A percentile compares a stretch with the other conserved stretches of the same genome.
phyloP scores from a whole-genome alignment of 257 asterid species.

The Anisodus acutangulus region DNA sequence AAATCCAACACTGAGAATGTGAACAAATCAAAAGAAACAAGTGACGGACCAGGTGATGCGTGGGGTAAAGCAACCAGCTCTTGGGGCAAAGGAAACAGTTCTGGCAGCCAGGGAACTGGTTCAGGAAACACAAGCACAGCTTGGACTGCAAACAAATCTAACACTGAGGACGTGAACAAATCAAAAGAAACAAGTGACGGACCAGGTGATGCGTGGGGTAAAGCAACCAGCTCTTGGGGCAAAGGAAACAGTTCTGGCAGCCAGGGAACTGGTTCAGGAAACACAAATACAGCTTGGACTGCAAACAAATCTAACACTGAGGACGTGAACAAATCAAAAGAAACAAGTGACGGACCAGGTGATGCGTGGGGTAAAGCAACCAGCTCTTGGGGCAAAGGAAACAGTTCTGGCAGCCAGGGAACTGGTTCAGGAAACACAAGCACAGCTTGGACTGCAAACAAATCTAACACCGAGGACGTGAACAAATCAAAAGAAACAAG shows the following conservation, averaged over 20 bases:
- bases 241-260: constrained; percentile 41
- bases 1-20: neutral
- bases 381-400: neutral
- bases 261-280: constrained; percentile 38
- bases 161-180: neutral
- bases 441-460: constrained; percentile 10
- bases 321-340: neutral
- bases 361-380: constrained; percentile 33
- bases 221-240: neutral
- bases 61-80: constrained; percentile 23
- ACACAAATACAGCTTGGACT: neutral
- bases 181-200: constrained; percentile 35
- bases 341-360: constrained; percentile 37
- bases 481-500: constrained; percentile 25
- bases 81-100: constrained; percentile 7
- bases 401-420: constrained; percentile 5
- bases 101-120: neutral
- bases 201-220: constrained; percentile 38
- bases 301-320: neutral
- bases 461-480: neutral
- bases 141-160: constrained; percentile 8
- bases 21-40: constrained; percentile 12
- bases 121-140: neutral
- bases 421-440: neutral
- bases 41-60: constrained; percentile 41